A percentile compares a stretch with the other conserved stretches of the same genome.
Conservation (phyloP, 441 rosid genomes). For the Pelargonium cotyledonis region DNA sequence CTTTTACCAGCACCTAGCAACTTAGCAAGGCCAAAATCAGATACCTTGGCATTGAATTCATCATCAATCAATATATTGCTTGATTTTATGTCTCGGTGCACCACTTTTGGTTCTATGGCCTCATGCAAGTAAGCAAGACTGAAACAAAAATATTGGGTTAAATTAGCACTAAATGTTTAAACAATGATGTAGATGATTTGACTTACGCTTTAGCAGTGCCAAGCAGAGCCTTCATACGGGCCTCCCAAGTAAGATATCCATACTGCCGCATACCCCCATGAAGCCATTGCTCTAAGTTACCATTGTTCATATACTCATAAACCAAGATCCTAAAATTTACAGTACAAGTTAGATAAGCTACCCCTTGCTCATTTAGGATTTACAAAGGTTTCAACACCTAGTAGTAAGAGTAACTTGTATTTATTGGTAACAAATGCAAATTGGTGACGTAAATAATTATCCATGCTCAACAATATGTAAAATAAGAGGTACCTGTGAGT, state of each 20-base stretch:
- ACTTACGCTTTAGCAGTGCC: constrained; percentile 98
- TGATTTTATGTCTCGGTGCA: constrained; percentile 92
- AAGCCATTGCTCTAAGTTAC: constrained; percentile 97
- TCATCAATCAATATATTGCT: constrained; percentile 88
- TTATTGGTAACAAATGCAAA: too few relatives aligned
- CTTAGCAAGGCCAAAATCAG: constrained; percentile 97
- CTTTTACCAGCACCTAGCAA: constrained; percentile 91
- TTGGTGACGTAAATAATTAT: too few relatives aligned
- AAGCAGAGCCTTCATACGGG: constrained; percentile 71
- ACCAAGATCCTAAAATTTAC: too few relatives aligned
- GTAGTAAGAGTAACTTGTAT: too few relatives aligned
- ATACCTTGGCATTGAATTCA: constrained; percentile 82
- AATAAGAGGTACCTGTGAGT: constrained; percentile 53
- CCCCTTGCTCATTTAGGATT: too few relatives aligned
- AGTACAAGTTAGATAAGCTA: neutral
- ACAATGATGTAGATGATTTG: too few relatives aligned
- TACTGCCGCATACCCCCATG: constrained; percentile 90
- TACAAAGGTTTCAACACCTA: too few relatives aligned
- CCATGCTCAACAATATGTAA: too few relatives aligned
- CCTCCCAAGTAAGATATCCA: constrained; percentile 96
- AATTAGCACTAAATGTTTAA: too few relatives aligned
- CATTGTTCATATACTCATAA: constrained; percentile 88
- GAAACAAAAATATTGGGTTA: constrained; percentile 29
- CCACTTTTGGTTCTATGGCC: constrained; percentile 97
- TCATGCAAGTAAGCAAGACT: constrained; percentile 94